Evolutionary conservation across 139 green algal species (phyloP).

Genomic region (Monoraphidium neglectum): DNA sequence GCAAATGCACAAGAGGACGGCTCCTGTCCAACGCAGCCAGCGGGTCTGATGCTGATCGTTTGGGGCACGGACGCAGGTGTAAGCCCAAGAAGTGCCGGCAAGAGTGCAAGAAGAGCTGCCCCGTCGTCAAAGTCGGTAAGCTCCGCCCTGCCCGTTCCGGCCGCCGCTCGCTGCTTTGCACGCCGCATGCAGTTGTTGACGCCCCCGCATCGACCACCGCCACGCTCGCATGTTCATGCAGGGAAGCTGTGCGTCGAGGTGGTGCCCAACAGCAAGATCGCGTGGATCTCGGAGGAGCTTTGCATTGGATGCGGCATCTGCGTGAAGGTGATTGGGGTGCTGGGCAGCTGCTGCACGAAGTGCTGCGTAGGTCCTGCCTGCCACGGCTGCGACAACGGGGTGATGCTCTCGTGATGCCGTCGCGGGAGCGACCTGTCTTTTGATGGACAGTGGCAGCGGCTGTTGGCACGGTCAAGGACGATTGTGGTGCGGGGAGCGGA

Average conservation of each 20-base stretch:
- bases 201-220: too few species aligned
- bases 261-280: constrained; percentile 81
- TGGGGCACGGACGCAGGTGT: constrained; percentile 61
- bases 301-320: constrained; percentile 99
- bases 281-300: constrained; percentile 98
- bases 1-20: background rate
- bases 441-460: too few species aligned
- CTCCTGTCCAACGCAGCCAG: background rate
- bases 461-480: too few species aligned
- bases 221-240: constrained; percentile 22
- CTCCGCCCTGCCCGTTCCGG: too few species aligned
- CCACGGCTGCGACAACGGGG: too few species aligned
- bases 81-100: constrained; percentile 99
- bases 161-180: too few species aligned
- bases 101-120: constrained; percentile 99
- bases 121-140: constrained; percentile 96
- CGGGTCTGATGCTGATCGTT: background rate
- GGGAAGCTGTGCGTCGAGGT: constrained; percentile 99
- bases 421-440: too few species aligned
- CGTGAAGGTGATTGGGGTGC: constrained; percentile 84
- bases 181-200: background rate
- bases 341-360: too few species aligned
- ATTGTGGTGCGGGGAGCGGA: too few species aligned
- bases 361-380: background rate
- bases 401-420: too few species aligned